phyloP scores from a whole-genome alignment of 208 protist genomes.

The Histomonas meleagridis region DNA sequence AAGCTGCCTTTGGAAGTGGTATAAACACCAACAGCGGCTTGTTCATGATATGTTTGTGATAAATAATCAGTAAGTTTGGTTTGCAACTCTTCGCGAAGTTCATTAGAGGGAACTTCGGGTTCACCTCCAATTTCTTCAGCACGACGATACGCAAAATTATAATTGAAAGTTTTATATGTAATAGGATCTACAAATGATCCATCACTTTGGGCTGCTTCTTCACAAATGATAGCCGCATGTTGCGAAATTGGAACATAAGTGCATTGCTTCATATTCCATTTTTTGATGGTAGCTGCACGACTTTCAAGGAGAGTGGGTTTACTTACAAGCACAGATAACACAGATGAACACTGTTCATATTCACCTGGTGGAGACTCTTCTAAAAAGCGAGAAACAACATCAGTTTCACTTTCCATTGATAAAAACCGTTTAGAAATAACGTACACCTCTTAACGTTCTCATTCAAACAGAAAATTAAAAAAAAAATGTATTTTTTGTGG shows the following conservation, averaged over 20 bases:
- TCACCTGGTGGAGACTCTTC: not conserved
- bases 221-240: not conserved
- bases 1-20: not conserved
- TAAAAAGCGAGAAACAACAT: not conserved
- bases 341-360: not conserved
- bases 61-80: not conserved
- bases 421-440: too few species aligned
- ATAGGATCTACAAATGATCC: not conserved
- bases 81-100: not conserved
- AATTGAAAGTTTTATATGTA: not conserved
- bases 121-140: not conserved
- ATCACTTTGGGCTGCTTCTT: not conserved
- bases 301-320: not conserved
- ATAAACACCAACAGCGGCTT: not conserved
- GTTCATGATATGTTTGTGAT: not conserved
- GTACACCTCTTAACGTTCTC: too few species aligned
- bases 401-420: too few species aligned
- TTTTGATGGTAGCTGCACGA: not conserved
- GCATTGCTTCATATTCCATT: not conserved
- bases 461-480: too few species aligned
- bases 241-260: not conserved
- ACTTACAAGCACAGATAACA: not conserved
- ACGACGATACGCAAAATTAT: not conserved
- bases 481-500: too few species aligned
- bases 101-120: too few species aligned